These are phyloP conservation scores for Chaetomium sp. DNA, from an alignment of 2,329 filamentous ascomycete species.

Conservation along the genomic window DNA sequence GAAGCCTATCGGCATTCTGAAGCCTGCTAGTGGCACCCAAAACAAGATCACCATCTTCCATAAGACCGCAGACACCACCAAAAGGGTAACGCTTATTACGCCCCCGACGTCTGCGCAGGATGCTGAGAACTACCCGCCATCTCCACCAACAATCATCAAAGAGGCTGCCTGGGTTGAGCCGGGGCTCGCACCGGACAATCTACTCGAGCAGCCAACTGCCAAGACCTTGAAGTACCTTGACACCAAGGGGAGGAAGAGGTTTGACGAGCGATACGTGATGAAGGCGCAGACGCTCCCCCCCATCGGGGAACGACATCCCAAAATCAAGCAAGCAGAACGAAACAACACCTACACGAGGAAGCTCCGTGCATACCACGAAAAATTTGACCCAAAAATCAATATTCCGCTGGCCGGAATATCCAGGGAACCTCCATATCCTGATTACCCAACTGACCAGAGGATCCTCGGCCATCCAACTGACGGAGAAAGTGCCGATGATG, in stretches of 20 bases:
- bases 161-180: background rate
- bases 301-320: slow-evolving; percentile 27
- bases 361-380: slow-evolving; percentile 19
- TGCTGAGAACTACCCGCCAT: background rate
- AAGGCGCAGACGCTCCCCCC: background rate
- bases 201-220: background rate
- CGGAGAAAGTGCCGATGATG: background rate
- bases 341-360: background rate
- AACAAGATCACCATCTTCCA: background rate
- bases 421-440: background rate
- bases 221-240: slow-evolving; percentile 4
- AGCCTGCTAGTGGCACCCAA: background rate
- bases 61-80: background rate
- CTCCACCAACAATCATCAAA: background rate
- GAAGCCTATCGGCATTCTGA: too few species aligned
- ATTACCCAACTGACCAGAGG: too few species aligned
- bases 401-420: slow-evolving; percentile 30
- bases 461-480: background rate
- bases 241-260: background rate
- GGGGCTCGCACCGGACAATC: background rate
- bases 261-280: slow-evolving; percentile 21
- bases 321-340: slow-evolving; percentile 16
- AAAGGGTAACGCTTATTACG: background rate
- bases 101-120: background rate
- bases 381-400: slow-evolving; percentile 24